Base-by-base conservation (phyloP, 2,329 filamentous ascomycete genomes). In the Aspergillus sp. region DNA sequence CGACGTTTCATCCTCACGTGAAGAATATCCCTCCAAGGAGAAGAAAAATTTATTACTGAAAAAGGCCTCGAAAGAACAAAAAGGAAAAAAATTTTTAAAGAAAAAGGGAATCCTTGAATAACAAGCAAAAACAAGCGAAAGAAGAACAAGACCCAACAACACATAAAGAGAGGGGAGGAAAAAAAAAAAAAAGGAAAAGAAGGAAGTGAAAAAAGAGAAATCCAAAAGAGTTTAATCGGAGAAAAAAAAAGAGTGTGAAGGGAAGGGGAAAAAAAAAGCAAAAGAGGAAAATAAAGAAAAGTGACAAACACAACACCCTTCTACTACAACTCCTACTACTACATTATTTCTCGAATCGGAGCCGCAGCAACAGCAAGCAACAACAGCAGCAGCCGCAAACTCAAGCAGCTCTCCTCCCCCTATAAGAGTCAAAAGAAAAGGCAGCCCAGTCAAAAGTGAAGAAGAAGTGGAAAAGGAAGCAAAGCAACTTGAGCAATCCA, bases 61-160 rank as follows among this genome's bases (percentile, higher is more conserved):
- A 5, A 36, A 36, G 32, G 4, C 12, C 12, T 15, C 32, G 32
- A 36, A 36, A 36, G 32, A 36, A 5, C 28, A 4, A 30, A 30
- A 30, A 12, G 28, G 28, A 10, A 12, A 30, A 36, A 15, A 1
- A 6, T 36, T 13, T 13, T 36, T 13, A 43, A 10, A 51, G 25
- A 54, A 47, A 56, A 57, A 55, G 32, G 49, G 48, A 48, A 38
- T 51, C 28, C 47, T 32, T 9, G 23, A 41, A 8, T 41, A 49
- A 53, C 43, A 57, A 45, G 45, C 23, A 50, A 30, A 48, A 13
- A 51, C 32, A 60, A 58, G 36, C n/a, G 36, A 58, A 58, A 56
- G 54, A 23, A 36, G 30, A 52, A 58, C 36, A 36, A 36, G 32
- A 23, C 25, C 10, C 25, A 28, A 28, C 25, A 52, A 32, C 23